phyloP scores from a whole-genome alignment of 305 asterid species.

The Withania somnifera region DNA sequence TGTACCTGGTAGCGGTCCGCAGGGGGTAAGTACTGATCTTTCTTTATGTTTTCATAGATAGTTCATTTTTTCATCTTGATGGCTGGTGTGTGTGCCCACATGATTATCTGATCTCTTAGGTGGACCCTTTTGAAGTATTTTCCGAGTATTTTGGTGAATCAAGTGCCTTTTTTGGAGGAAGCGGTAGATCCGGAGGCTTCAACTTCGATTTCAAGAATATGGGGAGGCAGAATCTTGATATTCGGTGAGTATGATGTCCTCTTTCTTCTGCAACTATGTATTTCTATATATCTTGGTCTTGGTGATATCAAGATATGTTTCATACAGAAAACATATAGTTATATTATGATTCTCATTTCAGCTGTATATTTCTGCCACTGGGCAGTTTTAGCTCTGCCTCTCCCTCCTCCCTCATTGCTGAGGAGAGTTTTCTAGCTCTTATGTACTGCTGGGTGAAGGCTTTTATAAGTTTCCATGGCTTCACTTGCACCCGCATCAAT shows the following conservation, averaged over 20 bases:
- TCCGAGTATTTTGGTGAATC: slow-evolving; percentile 71
- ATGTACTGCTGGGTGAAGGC: background rate
- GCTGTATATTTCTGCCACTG: too few relatives aligned
- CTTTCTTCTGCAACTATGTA: background rate
- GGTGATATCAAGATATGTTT: background rate
- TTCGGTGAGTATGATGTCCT: slow-evolving; percentile 37
- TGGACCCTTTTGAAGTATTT: slow-evolving; percentile 78
- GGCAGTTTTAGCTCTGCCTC: too few relatives aligned
- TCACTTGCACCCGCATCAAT: background rate
- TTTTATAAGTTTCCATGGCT: background rate
- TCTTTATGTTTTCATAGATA: background rate
- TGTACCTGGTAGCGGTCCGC: slow-evolving; percentile 41
- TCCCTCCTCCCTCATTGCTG: too few relatives aligned
- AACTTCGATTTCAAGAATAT: slow-evolving; percentile 37
- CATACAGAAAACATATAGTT: background rate
- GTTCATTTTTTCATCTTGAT: background rate
- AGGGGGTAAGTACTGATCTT: slow-evolving; percentile 31
- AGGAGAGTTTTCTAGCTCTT: background rate
- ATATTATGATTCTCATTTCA: too few relatives aligned
- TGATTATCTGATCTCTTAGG: slow-evolving; percentile 28
- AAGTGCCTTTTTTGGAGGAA: slow-evolving; percentile 53
- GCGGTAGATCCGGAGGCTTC: slow-evolving; percentile 47
- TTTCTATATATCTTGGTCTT: background rate
- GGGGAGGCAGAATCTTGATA: slow-evolving; percentile 62
- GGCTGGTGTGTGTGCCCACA: background rate